Evolutionary conservation across 1,284 basidiomycete genomes (phyloP).

Genomic region (Heterobasidion irregulare): DNA sequence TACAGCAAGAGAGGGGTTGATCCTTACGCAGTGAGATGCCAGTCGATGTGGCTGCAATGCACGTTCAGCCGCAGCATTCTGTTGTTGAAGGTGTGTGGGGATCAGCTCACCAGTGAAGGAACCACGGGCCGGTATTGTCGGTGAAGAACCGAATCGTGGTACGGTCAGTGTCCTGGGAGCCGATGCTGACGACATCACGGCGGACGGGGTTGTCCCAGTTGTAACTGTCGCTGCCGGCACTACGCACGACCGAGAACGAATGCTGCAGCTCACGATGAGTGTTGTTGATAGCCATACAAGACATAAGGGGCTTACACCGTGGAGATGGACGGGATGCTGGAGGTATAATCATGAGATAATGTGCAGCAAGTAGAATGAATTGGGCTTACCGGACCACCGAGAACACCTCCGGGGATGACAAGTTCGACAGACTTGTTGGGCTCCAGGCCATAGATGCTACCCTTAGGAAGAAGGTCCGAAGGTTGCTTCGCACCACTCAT

Average conservation of each 20-base stretch:
- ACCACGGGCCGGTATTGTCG: constrained; percentile 40
- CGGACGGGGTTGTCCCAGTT: constrained; percentile 30
- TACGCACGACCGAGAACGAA: not conserved
- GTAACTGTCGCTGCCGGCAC: constrained; percentile 14
- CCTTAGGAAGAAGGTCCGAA: constrained; percentile 17
- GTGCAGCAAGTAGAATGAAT: not conserved
- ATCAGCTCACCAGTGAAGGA: constrained; percentile 27
- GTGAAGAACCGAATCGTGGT: constrained; percentile 25
- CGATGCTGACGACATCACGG: constrained; percentile 19
- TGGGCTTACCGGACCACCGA: constrained; percentile 16
- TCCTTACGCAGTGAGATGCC: constrained; percentile 13
- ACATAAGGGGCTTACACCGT: constrained; percentile 19
- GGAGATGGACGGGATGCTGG: constrained; percentile 31
- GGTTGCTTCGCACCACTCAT: constrained; percentile 17
- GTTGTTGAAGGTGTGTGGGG: not conserved
- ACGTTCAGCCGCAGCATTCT: not conserved
- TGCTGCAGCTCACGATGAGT: not conserved
- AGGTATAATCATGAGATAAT: not conserved
- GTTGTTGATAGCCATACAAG: not conserved
- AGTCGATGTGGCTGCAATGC: constrained; percentile 7
- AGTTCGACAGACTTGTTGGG: constrained; percentile 25
- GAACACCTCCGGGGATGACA: constrained; percentile 19
- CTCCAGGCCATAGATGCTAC: constrained; percentile 20
- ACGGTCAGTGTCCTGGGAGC: constrained; percentile 11
- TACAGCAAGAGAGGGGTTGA: no score